Conservation (phyloP, 1,284 basidiomycete species). For the Cutaneotrichosporon sp. region DNA sequence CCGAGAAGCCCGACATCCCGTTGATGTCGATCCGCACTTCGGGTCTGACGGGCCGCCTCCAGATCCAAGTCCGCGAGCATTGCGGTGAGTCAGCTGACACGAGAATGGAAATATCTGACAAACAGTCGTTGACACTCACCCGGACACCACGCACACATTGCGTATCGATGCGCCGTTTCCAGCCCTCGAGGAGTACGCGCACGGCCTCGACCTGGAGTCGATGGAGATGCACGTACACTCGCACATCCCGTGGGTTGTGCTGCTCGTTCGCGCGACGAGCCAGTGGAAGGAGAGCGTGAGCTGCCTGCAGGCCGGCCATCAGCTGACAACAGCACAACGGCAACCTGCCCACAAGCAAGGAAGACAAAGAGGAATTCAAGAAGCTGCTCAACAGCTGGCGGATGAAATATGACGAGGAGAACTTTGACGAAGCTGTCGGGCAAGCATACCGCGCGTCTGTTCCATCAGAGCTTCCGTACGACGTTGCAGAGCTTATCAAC, state of each 20-base stretch:
- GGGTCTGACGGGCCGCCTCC: conserved; percentile 84
- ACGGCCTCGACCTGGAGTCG: conserved; percentile 66
- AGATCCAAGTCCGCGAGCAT: conserved; percentile 82
- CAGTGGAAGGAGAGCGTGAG: conserved; percentile 66
- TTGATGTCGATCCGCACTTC: conserved; percentile 75
- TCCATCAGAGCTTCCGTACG: conserved; percentile 65
- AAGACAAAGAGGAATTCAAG: conserved; percentile 79
- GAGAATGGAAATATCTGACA: background rate
- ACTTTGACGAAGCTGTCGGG: conserved; percentile 87
- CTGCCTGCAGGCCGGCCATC: background rate
- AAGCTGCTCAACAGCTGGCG: conserved; percentile 44
- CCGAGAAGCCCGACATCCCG: conserved; percentile 58
- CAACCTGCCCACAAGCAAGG: conserved; percentile 53
- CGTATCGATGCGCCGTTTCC: conserved; percentile 88
- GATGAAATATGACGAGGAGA: conserved; percentile 82
- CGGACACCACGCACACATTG: conserved; percentile 76
- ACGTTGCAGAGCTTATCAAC: conserved; percentile 65
- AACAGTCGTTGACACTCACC: conserved; percentile 87
- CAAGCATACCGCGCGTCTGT: conserved; percentile 76
- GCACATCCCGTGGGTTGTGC: conserved; percentile 81
- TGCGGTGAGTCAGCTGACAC: conserved; percentile 60
- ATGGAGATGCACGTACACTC: conserved; percentile 83
- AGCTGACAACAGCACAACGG: conserved; percentile 35
- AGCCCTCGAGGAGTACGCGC: conserved; percentile 68
- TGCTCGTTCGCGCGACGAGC: conserved; percentile 77